Conservation (phyloP, 495 filamentous ascomycete species). For the Hypomontagnella submonticulosa region DNA sequence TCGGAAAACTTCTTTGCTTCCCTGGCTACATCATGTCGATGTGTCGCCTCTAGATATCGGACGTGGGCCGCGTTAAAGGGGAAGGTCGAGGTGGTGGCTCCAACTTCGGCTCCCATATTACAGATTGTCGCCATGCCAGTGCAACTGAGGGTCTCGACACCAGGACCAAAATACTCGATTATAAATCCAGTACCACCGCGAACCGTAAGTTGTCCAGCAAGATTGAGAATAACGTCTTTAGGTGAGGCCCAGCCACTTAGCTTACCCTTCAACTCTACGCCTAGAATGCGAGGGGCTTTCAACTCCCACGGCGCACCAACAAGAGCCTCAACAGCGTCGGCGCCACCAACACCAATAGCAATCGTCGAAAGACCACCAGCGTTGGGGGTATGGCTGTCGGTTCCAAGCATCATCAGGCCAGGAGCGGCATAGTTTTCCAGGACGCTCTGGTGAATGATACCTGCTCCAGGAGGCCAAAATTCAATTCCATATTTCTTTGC, state of each 20-base stretch:
- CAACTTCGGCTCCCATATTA: conserved; percentile 92
- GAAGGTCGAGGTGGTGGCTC: conserved; percentile 96
- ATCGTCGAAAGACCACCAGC: conserved; percentile 92
- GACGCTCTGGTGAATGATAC: conserved; percentile 98
- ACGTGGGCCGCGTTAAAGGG: conserved; percentile 59
- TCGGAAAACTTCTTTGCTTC: conserved; percentile 65
- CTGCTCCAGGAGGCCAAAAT: conserved; percentile 98
- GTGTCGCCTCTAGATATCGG: conserved; percentile 84
- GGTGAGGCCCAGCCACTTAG: conserved; percentile 91
- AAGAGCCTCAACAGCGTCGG: conserved; percentile 95
- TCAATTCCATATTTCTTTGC: conserved; percentile 97
- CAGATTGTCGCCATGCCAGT: conserved; percentile 93
- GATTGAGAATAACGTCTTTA: conserved; percentile 92
- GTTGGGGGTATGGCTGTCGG: conserved; percentile 97
- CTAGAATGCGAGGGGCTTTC: conserved; percentile 89
- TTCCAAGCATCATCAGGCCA: conserved; percentile 99
- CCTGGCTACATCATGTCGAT: conserved; percentile 76
- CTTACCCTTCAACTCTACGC: conserved; percentile 84
- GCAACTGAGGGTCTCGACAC: conserved; percentile 86
- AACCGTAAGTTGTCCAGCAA: conserved; percentile 91
- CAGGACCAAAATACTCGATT: conserved; percentile 90
- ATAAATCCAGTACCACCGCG: conserved; percentile 94
- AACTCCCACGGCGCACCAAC: conserved; percentile 97
- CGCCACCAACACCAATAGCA: conserved; percentile 96
- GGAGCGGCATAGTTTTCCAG: conserved; percentile 98